These are phyloP conservation scores for Clitopilus hobsonii DNA, from an alignment of 768 basidiomycete genomes.

Conservation along the genomic window DNA sequence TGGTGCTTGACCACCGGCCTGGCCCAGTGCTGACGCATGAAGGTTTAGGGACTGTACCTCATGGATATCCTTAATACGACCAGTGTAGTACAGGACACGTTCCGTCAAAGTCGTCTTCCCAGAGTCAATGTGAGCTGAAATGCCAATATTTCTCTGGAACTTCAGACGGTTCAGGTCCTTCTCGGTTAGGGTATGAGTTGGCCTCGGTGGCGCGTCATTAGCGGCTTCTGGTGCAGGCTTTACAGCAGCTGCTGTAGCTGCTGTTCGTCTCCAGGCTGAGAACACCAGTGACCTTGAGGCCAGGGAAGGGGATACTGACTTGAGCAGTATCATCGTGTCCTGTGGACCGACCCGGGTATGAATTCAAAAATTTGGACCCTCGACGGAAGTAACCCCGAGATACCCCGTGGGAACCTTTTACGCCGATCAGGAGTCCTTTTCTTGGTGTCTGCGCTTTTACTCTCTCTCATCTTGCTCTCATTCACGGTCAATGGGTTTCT, in stretches of 20 bases:
- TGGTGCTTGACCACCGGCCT: too few relatives aligned
- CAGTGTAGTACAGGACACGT: slow-evolving; percentile 93
- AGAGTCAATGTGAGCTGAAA: slow-evolving; percentile 93
- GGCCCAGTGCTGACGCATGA: slow-evolving; percentile 2
- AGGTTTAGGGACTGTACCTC: slow-evolving; percentile 55
- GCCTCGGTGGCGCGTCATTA: slow-evolving; percentile 16
- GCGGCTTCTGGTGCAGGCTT: slow-evolving; percentile 23
- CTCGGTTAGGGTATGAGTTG: slow-evolving; percentile 49
- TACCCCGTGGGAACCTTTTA: not conserved
- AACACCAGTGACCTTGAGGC: slow-evolving; percentile 6
- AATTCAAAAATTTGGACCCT: not conserved
- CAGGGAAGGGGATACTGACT: slow-evolving; percentile 13
- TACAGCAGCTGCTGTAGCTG: slow-evolving; percentile 41
- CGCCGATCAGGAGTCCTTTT: not conserved
- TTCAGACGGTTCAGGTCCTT: slow-evolving; percentile 61
- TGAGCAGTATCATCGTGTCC: slow-evolving; percentile 15
- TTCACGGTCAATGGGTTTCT: too few relatives aligned
- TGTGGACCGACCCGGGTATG: not conserved
- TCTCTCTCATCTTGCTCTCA: too few relatives aligned
- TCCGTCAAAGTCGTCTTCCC: slow-evolving; percentile 99
- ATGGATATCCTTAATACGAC: slow-evolving; percentile 92
- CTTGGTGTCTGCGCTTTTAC: too few relatives aligned
- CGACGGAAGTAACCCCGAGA: not conserved
- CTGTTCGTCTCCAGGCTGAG: slow-evolving; percentile 25
- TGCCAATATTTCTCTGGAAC: slow-evolving; percentile 92